Percentiles rank a stretch among this genome's conserved stretches.
Conservation (phyloP, 202 grass and related monocot genomes). For the Zoysia matrella region DNA sequence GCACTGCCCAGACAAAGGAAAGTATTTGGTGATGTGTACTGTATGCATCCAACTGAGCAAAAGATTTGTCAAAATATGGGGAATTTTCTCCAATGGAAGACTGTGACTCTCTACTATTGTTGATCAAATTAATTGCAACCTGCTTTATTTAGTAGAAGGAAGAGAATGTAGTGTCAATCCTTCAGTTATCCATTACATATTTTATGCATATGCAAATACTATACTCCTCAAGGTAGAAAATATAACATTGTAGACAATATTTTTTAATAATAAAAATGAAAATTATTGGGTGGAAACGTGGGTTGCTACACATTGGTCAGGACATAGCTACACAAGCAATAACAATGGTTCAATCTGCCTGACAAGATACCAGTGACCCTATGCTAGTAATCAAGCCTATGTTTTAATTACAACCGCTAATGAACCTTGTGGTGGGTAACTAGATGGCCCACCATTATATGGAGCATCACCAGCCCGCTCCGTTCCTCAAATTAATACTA, state of each 20-base stretch:
- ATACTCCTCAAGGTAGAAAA: background rate
- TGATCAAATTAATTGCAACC: slow-evolving; percentile 14
- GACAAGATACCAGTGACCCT: no score
- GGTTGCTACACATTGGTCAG: no score
- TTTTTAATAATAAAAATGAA: no score
- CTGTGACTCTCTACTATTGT: background rate
- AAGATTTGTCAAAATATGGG: slow-evolving; percentile 26
- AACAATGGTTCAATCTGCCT: no score
- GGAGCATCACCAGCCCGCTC: no score
- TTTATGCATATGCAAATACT: background rate
- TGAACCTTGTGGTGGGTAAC: no score
- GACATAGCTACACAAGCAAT: no score
- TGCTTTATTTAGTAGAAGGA: slow-evolving; percentile 29
- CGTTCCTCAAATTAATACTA: no score
- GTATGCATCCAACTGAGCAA: slow-evolving; percentile 62
- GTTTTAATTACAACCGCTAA: no score
- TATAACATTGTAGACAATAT: background rate
- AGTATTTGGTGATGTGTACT: slow-evolving; percentile 73
- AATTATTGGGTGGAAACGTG: no score
- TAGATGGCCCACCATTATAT: no score
- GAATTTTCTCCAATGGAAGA: slow-evolving; percentile 29
- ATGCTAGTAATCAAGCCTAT: no score
- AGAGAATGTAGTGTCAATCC: slow-evolving; percentile 22
- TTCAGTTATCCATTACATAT: slow-evolving; percentile 29
- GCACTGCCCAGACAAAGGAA: slow-evolving; percentile 87